Evolutionary conservation across 352 stramenopile species (phyloP), one percentile per base, ranked within the genome.

Genomic region (Phytopythium delawarense): DNA sequence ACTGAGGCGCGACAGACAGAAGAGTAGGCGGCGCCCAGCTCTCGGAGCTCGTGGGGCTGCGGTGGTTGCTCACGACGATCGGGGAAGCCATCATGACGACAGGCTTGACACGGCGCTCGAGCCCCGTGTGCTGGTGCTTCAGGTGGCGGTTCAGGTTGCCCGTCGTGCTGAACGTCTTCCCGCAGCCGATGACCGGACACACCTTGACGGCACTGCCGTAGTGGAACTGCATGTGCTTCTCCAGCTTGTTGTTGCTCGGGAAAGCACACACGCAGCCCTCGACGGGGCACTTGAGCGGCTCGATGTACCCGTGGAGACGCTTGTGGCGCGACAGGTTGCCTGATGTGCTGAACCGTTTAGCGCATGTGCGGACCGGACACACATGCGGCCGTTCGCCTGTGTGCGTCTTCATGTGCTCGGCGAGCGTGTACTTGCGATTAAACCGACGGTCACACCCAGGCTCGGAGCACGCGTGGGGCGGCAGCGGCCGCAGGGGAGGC

Each of bases 91-190:
- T 48, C 32, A 58, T 58, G 20, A 40, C 34, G 35, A 35, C 11
- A 6, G 52, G 34, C 16, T 35, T 46, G 52, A 18, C 9, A 15
- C 52, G 52, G 16, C n/a, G 35, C n/a, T 58, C 52, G 15, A 68
- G 34, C 15, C 42, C 55, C 18, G 54, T 53, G 54, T 66, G 61
- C 61, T 66, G 61, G 61, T 66, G 61, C 61, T 66, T 66, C 23
- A 66, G 46, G 49, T 82, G 74, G 18, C 74, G 71, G 39, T 77
- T 77, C 16, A 82, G 61, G 62, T 82, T 82, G 28, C 74, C 74
- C 16, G 68, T 74, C 21, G 74, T 82, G 63, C 69, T 82, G 55
- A 82, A 82, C n/a, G 74, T 79, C 64, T 82, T 82, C 61, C 72
- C 74, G 53, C 74, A 82, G 4, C 61, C 63, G 37, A 66, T 52